These are phyloP conservation scores for Picocystis salinarum DNA, from an alignment of 139 green algal species.

Conservation along the genomic window DNA sequence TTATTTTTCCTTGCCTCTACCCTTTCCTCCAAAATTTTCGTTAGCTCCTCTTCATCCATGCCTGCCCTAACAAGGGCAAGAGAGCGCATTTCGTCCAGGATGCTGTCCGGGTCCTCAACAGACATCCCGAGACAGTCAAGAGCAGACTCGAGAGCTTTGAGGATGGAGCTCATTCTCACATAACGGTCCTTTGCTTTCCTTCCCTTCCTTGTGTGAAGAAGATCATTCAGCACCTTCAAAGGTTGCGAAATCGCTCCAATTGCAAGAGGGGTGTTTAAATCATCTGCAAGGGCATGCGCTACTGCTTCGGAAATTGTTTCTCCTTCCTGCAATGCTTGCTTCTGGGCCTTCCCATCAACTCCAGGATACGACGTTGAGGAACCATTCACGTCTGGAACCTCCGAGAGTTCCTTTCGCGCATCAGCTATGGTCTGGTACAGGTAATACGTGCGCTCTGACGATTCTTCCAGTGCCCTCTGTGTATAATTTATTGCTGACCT, in stretches of 20 bases:
- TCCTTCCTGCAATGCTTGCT: not conserved
- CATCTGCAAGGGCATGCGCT: constrained; percentile 44
- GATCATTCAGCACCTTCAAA: constrained; percentile 39
- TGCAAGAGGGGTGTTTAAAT: constrained; percentile 69
- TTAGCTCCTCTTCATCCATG: constrained; percentile 44
- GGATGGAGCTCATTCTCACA: constrained; percentile 9
- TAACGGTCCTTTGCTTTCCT: constrained; percentile 19
- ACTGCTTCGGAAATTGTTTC: too few relatives aligned
- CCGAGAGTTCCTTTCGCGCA: constrained; percentile 9
- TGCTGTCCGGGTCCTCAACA: not conserved
- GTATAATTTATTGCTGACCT: constrained; percentile 80
- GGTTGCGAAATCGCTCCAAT: constrained; percentile 23
- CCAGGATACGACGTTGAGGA: not conserved
- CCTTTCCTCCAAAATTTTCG: constrained; percentile 3
- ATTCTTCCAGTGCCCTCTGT: constrained; percentile 56
- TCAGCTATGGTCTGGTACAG: constrained; percentile 53
- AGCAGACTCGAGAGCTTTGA: constrained; percentile 5
- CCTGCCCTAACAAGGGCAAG: constrained; percentile 47
- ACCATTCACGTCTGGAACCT: constrained; percentile 5
- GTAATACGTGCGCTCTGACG: constrained; percentile 70
- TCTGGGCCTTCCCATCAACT: not conserved
- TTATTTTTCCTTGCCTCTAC: constrained; percentile 39
- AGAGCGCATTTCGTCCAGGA: constrained; percentile 33
- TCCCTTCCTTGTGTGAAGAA: constrained; percentile 52
- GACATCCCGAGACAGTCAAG: constrained; percentile 22